Evolutionary conservation across 2,329 filamentous ascomycete genomes (phyloP).

Genomic region (Neoscytalidium dimidiatum): DNA sequence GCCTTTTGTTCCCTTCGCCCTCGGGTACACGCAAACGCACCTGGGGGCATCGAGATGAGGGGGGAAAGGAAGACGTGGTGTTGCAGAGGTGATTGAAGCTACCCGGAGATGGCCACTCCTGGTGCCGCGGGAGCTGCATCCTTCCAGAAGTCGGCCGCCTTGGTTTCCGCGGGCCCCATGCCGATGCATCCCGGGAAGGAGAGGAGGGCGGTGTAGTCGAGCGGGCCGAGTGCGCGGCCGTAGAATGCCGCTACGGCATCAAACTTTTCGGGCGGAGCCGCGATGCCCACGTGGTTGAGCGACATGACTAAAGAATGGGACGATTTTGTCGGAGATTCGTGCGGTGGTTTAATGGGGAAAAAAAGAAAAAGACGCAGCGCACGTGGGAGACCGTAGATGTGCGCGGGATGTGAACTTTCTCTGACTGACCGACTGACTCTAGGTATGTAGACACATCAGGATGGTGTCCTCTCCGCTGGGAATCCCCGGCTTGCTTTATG

Average conservation of each 20-base stretch:
- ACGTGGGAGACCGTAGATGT: too few relatives aligned
- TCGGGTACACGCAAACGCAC: neutral
- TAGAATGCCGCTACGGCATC: conserved; percentile 29
- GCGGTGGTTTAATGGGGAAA: neutral
- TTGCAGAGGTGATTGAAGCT: too few relatives aligned
- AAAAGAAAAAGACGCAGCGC: neutral
- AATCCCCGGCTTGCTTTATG: too few relatives aligned
- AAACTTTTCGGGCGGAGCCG: conserved; percentile 25
- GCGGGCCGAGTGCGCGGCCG: conserved; percentile 28
- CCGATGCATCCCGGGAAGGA: conserved; percentile 24
- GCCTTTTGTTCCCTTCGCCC: neutral
- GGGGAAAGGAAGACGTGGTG: neutral
- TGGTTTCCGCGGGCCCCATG: neutral
- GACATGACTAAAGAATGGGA: neutral
- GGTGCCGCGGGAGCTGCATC: neutral
- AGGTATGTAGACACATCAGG: too few relatives aligned
- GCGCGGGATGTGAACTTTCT: too few relatives aligned
- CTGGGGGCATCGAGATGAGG: neutral
- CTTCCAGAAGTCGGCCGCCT: conserved; percentile 1
- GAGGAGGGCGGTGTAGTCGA: conserved; percentile 28
- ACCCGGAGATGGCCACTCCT: too few relatives aligned
- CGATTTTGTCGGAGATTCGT: too few relatives aligned
- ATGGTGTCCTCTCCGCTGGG: too few relatives aligned
- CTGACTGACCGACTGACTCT: neutral
- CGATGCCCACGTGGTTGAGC: conserved; percentile 28